These are phyloP conservation scores for Mycena citricolor DNA, from an alignment of 1,284 basidiomycete species.

Conservation along the genomic window DNA sequence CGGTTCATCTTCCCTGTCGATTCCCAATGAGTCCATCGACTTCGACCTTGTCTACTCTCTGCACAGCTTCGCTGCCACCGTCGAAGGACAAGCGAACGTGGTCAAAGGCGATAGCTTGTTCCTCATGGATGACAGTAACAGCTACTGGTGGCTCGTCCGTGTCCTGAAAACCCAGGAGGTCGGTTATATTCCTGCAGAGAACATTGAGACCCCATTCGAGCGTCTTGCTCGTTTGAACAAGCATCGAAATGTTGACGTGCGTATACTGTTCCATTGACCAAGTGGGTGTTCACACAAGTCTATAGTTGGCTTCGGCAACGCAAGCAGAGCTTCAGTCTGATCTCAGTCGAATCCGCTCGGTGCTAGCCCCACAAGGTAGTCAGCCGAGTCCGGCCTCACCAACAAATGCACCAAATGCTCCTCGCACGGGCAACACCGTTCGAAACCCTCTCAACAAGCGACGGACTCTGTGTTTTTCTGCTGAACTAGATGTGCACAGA, in stretches of 20 bases:
- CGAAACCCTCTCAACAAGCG: conserved; percentile 17
- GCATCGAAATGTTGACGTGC: conserved; percentile 94
- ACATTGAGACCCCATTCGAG: conserved; percentile 98
- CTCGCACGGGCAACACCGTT: conserved; percentile 28
- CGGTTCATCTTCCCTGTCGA: conserved; percentile 78
- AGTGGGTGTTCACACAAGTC: too few relatives aligned
- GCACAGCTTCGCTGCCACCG: conserved; percentile 92
- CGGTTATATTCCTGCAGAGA: conserved; percentile 99
- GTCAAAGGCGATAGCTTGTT: conserved; percentile 94
- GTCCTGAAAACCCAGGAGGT: conserved; percentile 98
- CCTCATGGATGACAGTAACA: conserved; percentile 94
- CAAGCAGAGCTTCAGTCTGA: conserved; percentile 63
- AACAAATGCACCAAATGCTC: conserved; percentile 39
- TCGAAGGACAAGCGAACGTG: conserved; percentile 95
- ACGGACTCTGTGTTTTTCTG: conserved; percentile 52
- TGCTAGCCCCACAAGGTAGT: conserved; percentile 51
- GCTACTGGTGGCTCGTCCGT: conserved; percentile 97
- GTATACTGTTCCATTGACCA: conserved; percentile 39
- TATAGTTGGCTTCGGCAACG: conserved; percentile 72
- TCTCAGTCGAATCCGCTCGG: conserved; percentile 43
- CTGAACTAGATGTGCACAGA: conserved; percentile 58
- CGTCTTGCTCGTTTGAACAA: conserved; percentile 95
- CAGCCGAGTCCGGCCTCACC: conserved; percentile 46
- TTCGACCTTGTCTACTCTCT: conserved; percentile 87
- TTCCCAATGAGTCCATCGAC: conserved; percentile 88